Base-by-base conservation (phyloP, 1,139 yeast species). In the Scheffersomyces lignicola region DNA sequence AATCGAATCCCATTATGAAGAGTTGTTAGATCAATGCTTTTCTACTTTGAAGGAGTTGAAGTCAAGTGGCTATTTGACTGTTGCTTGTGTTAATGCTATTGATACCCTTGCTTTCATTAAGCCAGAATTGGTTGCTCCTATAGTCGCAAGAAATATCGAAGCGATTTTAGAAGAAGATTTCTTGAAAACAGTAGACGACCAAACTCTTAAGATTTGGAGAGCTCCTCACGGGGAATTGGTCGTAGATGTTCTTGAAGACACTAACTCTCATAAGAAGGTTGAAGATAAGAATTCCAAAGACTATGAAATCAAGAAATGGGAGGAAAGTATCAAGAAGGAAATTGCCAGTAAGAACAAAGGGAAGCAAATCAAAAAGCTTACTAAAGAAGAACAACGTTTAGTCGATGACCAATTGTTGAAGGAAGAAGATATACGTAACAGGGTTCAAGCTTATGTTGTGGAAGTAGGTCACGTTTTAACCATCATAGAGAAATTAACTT, bases 281-380 rank as follows among this genome's bases (percentile, higher is more conserved):
- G 59, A 58, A 18, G 68, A 66, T 40, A 86, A 84, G 51, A 86
- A 86, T 52, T 62, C 84, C 3, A 87, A 80, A 52, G 96, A 89
- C 50, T 87, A 86, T 52, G 95, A 86, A 48, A 85, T 89, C 11
- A 69, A 77, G 43, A 81, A 86, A 52, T 92, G 98, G 97, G 98
- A 92, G 56, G 90, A 83, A 49, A 76, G 76, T 34, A 75, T 92
- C 31, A 78, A 90, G 48, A 79, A 79, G 45, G 92, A 87, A 52
- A 69, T 88, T 38, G 82, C 83, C 1, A 67, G 70, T 38, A 82
- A 81, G 56, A 67, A 66, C 28, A 59, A 60, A 33, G 46, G 41
- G 5, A 57, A 55, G 4, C 45, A 48, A 2, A 48, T 51, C 4
- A 78, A 73, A 58, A 84, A 83, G 50, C 65, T 83, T 33, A 73